Evolutionary conservation across 1,284 basidiomycete species (phyloP), one percentile per base, ranked within the genome.

Genomic region (Schizophyllum commune): DNA sequence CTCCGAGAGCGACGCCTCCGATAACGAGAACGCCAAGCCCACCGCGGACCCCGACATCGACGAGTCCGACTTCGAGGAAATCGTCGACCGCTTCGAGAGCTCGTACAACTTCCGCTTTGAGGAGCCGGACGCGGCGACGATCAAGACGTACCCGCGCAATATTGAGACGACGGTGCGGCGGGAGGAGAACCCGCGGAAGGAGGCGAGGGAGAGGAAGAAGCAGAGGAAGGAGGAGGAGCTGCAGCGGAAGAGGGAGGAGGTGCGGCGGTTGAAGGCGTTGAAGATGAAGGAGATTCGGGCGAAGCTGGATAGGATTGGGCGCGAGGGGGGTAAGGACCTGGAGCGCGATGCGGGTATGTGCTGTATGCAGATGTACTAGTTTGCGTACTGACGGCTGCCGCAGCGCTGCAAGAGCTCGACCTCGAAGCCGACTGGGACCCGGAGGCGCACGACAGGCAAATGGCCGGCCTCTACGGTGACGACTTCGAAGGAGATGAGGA

Each of bases 391-490:
- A 34, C 56, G 55, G 59, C 32, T 61, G 3, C 9, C 59, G 55
- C 66, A 85, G 87, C 82, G 1, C 72, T 91, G 53, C 78, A 79
- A 58, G 81, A 80, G 32, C 76, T 92, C 3, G 89, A 92, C 66
- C 74, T 92, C 1, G 89, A 92, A 5, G 88, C 81, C 3, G 91
- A 94, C 54, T 95, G 92, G 88, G 91, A 95, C 67, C 85, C 90
- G 2, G 83, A 82, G 5, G 82, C 83, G 59, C 89, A 95, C 67
- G 91, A 94, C 64, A 73, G 72, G 20, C 89, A 91, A 71, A 94
- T 95, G 91, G 75, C 78, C 0, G 80, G 78, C 19, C 71, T 94
- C 15, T 96, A 92, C 52, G 83, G 79, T 52, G 79, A 76, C 39
- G 87, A 85, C 60, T 75, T 68, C 60, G 68, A 74, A 56, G 68